Evolutionary conservation across 768 basidiomycete genomes (phyloP).

Genomic region (Boletus rubroflammeus): DNA sequence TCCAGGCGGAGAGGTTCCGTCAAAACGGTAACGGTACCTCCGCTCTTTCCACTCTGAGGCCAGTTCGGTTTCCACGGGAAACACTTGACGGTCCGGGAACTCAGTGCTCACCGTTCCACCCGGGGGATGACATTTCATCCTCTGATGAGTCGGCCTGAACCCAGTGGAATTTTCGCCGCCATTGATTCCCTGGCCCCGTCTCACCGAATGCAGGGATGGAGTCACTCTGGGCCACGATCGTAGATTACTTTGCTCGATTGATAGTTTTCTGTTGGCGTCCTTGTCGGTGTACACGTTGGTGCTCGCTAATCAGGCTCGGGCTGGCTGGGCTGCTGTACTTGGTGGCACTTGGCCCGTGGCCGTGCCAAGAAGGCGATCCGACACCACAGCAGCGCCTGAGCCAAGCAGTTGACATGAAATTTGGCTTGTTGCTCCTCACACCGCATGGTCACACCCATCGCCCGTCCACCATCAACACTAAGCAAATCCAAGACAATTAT

Average conservation of each 20-base stretch:
- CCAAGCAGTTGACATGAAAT: background rate
- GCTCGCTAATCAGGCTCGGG: background rate
- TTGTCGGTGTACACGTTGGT: background rate
- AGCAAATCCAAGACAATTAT: background rate
- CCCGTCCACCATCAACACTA: background rate
- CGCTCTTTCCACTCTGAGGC: background rate
- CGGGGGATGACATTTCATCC: background rate
- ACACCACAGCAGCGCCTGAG: background rate
- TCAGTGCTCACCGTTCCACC: too few relatives aligned
- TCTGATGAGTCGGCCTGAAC: background rate
- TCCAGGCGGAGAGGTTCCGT: too few relatives aligned
- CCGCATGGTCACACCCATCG: background rate
- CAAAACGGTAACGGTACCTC: background rate
- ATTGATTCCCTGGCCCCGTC: too few relatives aligned
- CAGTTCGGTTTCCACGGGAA: background rate
- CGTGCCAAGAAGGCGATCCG: conserved; percentile 1
- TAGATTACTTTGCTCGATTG: background rate
- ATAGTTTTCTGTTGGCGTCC: background rate
- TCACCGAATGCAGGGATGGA: background rate
- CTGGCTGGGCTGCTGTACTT: conserved; percentile 1
- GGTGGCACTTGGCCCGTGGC: too few relatives aligned
- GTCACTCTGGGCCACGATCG: background rate
- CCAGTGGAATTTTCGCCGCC: background rate
- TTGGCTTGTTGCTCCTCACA: conserved; percentile 2
- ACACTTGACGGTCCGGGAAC: background rate